A percentile compares a stretch with the other conserved stretches of the same genome.
These are phyloP conservation scores for Fusarium odoratissimum DNA, from an alignment of 2,329 filamentous ascomycete genomes.

Conservation along the genomic window DNA sequence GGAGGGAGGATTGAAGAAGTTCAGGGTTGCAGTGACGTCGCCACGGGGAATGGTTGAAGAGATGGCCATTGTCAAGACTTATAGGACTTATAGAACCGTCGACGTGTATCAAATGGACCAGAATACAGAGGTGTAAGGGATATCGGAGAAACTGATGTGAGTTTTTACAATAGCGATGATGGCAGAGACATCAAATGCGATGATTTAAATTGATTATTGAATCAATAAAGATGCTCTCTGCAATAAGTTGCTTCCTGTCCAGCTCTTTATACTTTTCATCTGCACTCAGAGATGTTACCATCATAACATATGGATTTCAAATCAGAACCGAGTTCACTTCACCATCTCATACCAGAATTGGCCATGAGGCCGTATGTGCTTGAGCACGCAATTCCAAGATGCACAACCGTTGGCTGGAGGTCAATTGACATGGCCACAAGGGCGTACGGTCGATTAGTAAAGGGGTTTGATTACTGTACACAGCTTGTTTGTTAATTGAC, in stretches of 20 bases:
- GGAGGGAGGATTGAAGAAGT: slow-evolving; percentile 72
- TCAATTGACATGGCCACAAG: slow-evolving; percentile 29
- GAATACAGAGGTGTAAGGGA: background rate
- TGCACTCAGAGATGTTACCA: background rate
- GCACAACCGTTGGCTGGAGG: slow-evolving; percentile 35
- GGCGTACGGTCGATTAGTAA: slow-evolving; percentile 42
- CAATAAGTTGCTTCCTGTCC: slow-evolving; percentile 9
- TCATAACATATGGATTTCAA: slow-evolving; percentile 44
- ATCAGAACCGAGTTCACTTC: slow-evolving; percentile 37
- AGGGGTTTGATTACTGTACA: slow-evolving; percentile 39
- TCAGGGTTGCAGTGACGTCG: slow-evolving; percentile 69
- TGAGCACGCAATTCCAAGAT: slow-evolving; percentile 44
- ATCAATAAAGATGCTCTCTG: background rate
- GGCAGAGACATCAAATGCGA: background rate
- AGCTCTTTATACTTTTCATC: slow-evolving; percentile 34
- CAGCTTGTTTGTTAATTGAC: background rate
- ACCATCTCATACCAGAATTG: slow-evolving; percentile 25
- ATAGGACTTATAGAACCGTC: background rate
- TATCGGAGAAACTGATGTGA: background rate
- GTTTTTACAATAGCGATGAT: background rate
- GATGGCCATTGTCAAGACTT: slow-evolving; percentile 52
- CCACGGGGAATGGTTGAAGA: slow-evolving; percentile 64
- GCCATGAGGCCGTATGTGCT: slow-evolving; percentile 26
- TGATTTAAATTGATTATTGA: background rate
- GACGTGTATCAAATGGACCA: background rate